Base-by-base conservation (phyloP, 2,329 filamentous ascomycete species). In the Nakataea oryzae region DNA sequence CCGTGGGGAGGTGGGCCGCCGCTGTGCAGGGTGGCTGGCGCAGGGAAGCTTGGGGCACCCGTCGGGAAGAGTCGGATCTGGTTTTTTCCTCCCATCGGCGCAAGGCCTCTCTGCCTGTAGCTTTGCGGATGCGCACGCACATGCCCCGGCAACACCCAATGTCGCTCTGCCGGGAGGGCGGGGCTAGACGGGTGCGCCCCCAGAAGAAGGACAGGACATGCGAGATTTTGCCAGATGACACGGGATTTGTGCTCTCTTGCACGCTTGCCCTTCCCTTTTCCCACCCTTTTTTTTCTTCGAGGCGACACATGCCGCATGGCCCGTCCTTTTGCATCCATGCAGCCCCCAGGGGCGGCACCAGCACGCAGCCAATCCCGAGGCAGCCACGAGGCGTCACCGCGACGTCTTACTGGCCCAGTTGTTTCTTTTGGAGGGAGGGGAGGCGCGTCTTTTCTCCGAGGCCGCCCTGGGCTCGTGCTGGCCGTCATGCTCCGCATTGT, bases 351-450 rank as follows among this genome's bases (percentile, higher is more conserved):
- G 21, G 21, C 14, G 34, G 34, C 34, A 17, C 34, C 34, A 17
- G 17, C 30, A 11, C 9, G 9, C 30, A 11, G 8, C 30, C 41
- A 50, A n/a, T 50, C 41, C 7, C 17, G 41, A 50, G 41, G 34
- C 13, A n/a, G 34, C 58, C 58, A 59, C 58, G 57, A 59, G 58
- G 58, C n/a, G 32, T 59, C 34, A 26, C 32, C 28, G 24, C 24
- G 27, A 14, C 30, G n/a, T 59, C 47, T 59, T n/a, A 63, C 62
- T 54, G 58, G 30, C 32, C 58, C 30, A 30, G 50, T 21, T 59
- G 3, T 50, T n/a, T n/a, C 9, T 17, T 7, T 21, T 50, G 2
- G 8, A 21, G 17, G 8, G 8, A 50, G 21, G 21, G 21, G 21
- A 50, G 41, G 21, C 41, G 41, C 21, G 41, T 50, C 41, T n/a